Base-by-base conservation (phyloP, 805 yeast species). In the Ogataea nitratoaversa region DNA sequence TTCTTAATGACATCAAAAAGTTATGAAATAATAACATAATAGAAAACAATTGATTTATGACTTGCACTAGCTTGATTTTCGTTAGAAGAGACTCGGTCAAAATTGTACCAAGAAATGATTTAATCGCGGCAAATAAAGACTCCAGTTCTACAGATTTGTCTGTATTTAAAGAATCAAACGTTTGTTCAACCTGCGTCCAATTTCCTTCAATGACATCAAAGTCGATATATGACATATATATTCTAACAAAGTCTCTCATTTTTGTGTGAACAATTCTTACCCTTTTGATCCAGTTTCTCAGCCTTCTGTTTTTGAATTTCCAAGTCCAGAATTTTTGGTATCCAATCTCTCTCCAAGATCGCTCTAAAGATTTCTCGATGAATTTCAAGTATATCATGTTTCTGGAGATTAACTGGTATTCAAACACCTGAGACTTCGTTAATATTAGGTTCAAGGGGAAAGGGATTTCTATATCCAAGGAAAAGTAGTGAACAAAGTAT, bases 361-460 rank as follows among this genome's bases (percentile, higher is more conserved):
- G 70, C 41, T 78, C 83, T 41, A 84, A 66, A 13, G 73, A 63
- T 46, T 73, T 72, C 49, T 78, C 79, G 6, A 84, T 68, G 52
- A 76, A 78, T 45, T 79, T 79, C n/a, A 87, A 55, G 24, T 79
- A 71, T 30, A 82, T 60, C 29, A 84, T 66, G 47, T 85, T 80
- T 47, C 96, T 75, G 51, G 85, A 87, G 34, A 89, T 65, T 27
- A 87, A 66, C 57, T 91, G 96, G 55, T 83, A 88, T 47, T 93
- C 87, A 36, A 79, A 72, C 14, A 87, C 66, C 19, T 82, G 78
- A 13, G 88, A 82, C 40, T 80, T 75, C 14, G 84, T 78, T 1
- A 88, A 65, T 1, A 93, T 69, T 19, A 91, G 67, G 53, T 88
- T 88, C 36, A 88, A 62, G 0, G 99, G 99, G 56, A 87, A 93